Evolutionary conservation across 495 filamentous ascomycete species (phyloP), one percentile per base, ranked within the genome.

Genomic region (Aspergillus conjunctus): DNA sequence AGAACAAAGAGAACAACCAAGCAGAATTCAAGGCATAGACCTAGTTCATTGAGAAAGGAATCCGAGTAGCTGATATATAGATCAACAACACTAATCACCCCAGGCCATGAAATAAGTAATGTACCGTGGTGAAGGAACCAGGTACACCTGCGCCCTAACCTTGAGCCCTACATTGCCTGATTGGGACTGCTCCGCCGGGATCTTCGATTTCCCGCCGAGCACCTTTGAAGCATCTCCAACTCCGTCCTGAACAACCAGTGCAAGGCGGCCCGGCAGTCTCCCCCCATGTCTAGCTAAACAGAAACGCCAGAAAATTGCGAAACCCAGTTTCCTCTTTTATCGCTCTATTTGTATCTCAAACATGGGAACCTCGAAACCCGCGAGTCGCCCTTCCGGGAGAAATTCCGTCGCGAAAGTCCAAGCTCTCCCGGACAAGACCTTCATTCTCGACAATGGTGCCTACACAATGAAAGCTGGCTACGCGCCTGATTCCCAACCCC

Each of bases 381-480:
- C 44, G 1, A 48, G 44, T 30, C 77, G 77, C 32, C 58, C 71
- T 41, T 34, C 72, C 30, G 63, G 72, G 12, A 81, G 75, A 56
- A 55, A 63, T 41, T 63, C 69, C 5, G 56, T 64, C 45, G 56
- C 64, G 11, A 59, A 68, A 54, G 58, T 68, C 50, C 76, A 76
- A 17, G 39, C 68, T 26, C 59, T 84, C 9, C 87, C 89, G 0
- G 72, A 85, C 10, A 81, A 82, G 60, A 96, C 93, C 0, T 85
- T 98, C 48, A 81, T 99, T 49, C 77, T 98, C 64, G 95, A 99
- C 78, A 98, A 98, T 80, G 95, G 94, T 66, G 92, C 88, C 31
- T 90, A 90, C 71, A 93, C 88, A 4, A 88, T 98, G 72, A 99
- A 99, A 80, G 92, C 93, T 22, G 93, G 94, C 61, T 91, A 93